Percentiles rank a stretch among this genome's conserved stretches.
Evolutionary conservation across 352 stramenopile genomes (phyloP).

Genomic region (Globisporangium recalcitrans): DNA sequence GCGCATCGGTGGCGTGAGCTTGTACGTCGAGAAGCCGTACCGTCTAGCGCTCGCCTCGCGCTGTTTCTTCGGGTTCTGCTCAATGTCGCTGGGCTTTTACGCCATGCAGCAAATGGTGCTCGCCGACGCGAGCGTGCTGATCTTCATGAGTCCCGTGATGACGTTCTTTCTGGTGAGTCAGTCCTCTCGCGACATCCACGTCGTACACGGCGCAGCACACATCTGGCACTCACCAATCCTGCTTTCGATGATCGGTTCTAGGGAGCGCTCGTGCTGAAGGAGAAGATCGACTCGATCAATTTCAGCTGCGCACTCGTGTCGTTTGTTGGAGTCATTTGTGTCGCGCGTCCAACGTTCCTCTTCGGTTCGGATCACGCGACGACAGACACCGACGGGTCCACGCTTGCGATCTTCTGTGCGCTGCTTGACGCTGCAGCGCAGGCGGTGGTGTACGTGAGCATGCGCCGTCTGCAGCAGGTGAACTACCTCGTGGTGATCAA

Average conservation of each 20-base stretch:
- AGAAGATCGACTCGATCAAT: constrained; percentile 29
- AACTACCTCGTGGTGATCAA: constrained; percentile 36
- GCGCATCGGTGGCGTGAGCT: constrained; percentile 17
- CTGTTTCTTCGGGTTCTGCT: constrained; percentile 34
- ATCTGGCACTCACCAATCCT: no score
- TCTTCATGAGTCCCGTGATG: constrained; percentile 61
- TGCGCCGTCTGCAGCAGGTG: constrained; percentile 30
- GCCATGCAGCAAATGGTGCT: constrained; percentile 53
- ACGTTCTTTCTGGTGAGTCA: constrained; percentile 45
- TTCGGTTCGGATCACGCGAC: constrained; percentile 18
- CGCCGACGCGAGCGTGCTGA: constrained; percentile 57
- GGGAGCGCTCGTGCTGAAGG: constrained; percentile 26
- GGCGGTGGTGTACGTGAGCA: constrained; percentile 26
- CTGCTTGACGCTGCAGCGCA: constrained; percentile 22
- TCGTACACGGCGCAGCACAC: neutral
- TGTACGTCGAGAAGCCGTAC: constrained; percentile 35
- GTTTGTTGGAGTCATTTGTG: constrained; percentile 34
- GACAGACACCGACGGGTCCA: constrained; percentile 20
- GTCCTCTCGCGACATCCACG: neutral
- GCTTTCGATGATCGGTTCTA: no score
- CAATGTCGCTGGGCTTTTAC: constrained; percentile 46
- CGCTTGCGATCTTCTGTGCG: constrained; percentile 23
- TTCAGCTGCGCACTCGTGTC: constrained; percentile 30
- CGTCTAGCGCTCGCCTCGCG: constrained; percentile 31
- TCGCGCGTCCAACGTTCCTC: constrained; percentile 28